Conservation (phyloP, 2,329 filamentous ascomycete species). For the Sporothrix luriei region DNA sequence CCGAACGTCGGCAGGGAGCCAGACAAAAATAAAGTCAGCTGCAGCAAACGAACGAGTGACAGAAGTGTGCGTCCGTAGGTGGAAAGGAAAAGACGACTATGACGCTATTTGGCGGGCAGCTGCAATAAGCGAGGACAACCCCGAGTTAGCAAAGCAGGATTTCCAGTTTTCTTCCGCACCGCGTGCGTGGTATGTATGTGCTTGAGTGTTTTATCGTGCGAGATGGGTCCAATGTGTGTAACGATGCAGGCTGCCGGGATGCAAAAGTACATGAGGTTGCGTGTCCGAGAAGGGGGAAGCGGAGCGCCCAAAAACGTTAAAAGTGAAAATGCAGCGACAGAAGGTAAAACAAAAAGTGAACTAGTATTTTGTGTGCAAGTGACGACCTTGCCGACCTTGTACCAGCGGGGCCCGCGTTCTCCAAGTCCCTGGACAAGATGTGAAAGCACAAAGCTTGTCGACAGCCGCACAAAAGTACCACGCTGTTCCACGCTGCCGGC, state of each 20-base stretch:
- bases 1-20: background rate
- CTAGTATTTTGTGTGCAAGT: conserved; percentile 4
- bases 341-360: background rate
- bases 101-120: conserved; percentile 41
- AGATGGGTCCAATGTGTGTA: conserved; percentile 26
- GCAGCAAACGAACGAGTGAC: background rate
- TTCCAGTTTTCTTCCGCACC: conserved; percentile 6
- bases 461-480: background rate
- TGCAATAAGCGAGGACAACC: conserved; percentile 42
- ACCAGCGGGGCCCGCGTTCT: background rate
- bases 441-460: background rate
- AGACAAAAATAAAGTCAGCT: background rate
- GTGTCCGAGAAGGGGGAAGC: background rate
- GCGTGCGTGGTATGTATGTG: conserved; percentile 15
- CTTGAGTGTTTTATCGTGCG: conserved; percentile 14
- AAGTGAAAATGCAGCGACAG: conserved; percentile 1
- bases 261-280: conserved; percentile 19
- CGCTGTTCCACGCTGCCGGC: conserved; percentile 1
- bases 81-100: conserved; percentile 23
- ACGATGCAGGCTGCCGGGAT: conserved; percentile 30
- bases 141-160: conserved; percentile 40
- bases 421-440: background rate
- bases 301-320: background rate
- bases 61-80: background rate
- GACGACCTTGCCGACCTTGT: background rate